Base-by-base conservation (phyloP, 257 asterid genomes). In the Haberlea rhodopensis region DNA sequence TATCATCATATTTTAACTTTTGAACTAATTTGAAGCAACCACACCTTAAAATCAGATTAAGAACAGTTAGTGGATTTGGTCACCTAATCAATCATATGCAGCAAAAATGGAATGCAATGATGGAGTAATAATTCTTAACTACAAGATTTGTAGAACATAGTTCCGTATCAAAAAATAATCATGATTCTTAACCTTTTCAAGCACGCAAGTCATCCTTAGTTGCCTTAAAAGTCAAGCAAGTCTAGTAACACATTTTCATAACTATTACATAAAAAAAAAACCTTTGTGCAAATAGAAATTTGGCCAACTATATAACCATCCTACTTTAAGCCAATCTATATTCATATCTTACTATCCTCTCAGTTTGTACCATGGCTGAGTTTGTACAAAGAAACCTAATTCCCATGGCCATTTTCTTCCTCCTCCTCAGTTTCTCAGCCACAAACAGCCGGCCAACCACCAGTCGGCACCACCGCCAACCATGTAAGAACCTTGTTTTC, bases 401-500 rank as follows among this genome's bases (percentile, higher is more conserved):
- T 4, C 48, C 13, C 48, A 40, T 1, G 18, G 9, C 57, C 62
- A 28, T 65, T 49, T 2, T 70, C 61, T n/a, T 26, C 73, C 21
- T 62, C 70, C 51, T 71, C 71, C 8, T 28, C 48, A 19, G 19
- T 13, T 28, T 53, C 53, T 60, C 78, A 5, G 43, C 82, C 56
- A 15, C 70, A 15, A 5, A 55, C 10, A 7, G 19, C 21, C 45
- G 34, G 24, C 66, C 24, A 34, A 53, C 60, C 65, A 21, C 15
- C 43, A 56, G 60, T 19, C 28, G 62, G 22, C 34, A 9, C 22
- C 68, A 18, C 40, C 72, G 6, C 19, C 75, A 15, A 0, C 95
- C 92, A 0, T 89, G 96, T 78, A 89, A 78, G 53, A 57, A 61
- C 22, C 70, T 89, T 19, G 73, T 46, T 2, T 79, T 88, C 73